phyloP scores from a whole-genome alignment of 2,329 filamentous ascomycete species.

The Venturia pyrina region DNA sequence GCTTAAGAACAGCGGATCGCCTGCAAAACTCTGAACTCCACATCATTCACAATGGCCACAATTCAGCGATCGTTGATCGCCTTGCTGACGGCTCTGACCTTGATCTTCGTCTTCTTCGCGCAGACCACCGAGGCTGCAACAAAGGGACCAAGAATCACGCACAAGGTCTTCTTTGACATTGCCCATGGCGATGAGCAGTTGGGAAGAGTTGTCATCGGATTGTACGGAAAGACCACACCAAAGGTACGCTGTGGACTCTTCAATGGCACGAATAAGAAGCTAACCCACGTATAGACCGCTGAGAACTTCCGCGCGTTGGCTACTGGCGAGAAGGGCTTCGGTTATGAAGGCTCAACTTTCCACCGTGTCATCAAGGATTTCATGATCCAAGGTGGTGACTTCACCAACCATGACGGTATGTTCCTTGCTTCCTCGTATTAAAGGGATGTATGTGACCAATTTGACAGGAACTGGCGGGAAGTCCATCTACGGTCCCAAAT shows the following conservation, averaged over 20 bases:
- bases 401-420: slow-evolving; percentile 62
- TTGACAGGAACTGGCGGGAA: slow-evolving; percentile 64
- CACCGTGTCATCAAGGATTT: slow-evolving; percentile 86
- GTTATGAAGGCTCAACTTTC: slow-evolving; percentile 73
- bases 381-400: slow-evolving; percentile 89
- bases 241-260: slow-evolving; percentile 35
- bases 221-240: slow-evolving; percentile 81
- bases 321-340: slow-evolving; percentile 78
- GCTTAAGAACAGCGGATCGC: neutral
- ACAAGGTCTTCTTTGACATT: slow-evolving; percentile 88
- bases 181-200: slow-evolving; percentile 62
- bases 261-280: slow-evolving; percentile 14
- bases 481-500: slow-evolving; percentile 79
- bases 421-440: slow-evolving; percentile 11
- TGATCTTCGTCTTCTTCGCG: slow-evolving; percentile 65
- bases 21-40: neutral
- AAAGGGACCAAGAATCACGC: slow-evolving; percentile 89
- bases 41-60: slow-evolving; percentile 55
- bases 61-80: slow-evolving; percentile 61
- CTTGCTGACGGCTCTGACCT: slow-evolving; percentile 64
- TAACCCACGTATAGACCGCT: slow-evolving; percentile 37
- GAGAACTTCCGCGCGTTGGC: slow-evolving; percentile 66
- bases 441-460: slow-evolving; percentile 4
- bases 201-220: slow-evolving; percentile 68
- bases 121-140: slow-evolving; percentile 57